Evolutionary conservation across 352 stramenopile genomes (phyloP).

Genomic region (Phytopythium delawarense): DNA sequence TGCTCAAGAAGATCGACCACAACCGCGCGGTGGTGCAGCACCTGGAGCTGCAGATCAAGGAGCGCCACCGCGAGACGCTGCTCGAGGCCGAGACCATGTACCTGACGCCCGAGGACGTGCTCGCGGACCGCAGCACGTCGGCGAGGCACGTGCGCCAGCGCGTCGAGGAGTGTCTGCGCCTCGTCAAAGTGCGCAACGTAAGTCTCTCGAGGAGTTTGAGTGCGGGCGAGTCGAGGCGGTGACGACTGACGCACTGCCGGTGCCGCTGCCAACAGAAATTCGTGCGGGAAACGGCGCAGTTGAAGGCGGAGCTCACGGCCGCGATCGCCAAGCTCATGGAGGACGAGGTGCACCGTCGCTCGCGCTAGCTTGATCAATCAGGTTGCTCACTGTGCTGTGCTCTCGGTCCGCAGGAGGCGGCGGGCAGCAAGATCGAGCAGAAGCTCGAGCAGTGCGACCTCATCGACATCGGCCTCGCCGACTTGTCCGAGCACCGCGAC

Average conservation of each 20-base stretch:
- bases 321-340: constrained; percentile 58
- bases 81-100: constrained; percentile 46
- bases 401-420: constrained; percentile 32
- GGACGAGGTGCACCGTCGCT: constrained; percentile 35
- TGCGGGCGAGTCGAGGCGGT: not conserved
- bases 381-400: not conserved
- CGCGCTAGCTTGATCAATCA: not conserved
- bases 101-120: constrained; percentile 43
- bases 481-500: constrained; percentile 62
- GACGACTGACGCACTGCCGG: not conserved
- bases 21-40: constrained; percentile 63
- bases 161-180: constrained; percentile 58
- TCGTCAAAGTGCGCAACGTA: constrained; percentile 78
- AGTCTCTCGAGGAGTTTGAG: constrained; percentile 12
- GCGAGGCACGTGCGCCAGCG: constrained; percentile 45
- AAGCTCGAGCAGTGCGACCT: constrained; percentile 84
- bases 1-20: constrained; percentile 80
- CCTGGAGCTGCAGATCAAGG: constrained; percentile 51
- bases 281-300: constrained; percentile 39
- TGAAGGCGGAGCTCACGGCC: constrained; percentile 47
- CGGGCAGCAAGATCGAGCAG: constrained; percentile 58
- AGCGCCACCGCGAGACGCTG: constrained; percentile 56
- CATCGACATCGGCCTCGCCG: constrained; percentile 74
- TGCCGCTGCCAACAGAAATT: constrained; percentile 46
- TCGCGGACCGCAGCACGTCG: constrained; percentile 44